A percentile compares a stretch with the other conserved stretches of the same genome.
These are phyloP conservation scores for Apiospora aurea DNA, from an alignment of 2,329 filamentous ascomycete species.

Conservation along the genomic window DNA sequence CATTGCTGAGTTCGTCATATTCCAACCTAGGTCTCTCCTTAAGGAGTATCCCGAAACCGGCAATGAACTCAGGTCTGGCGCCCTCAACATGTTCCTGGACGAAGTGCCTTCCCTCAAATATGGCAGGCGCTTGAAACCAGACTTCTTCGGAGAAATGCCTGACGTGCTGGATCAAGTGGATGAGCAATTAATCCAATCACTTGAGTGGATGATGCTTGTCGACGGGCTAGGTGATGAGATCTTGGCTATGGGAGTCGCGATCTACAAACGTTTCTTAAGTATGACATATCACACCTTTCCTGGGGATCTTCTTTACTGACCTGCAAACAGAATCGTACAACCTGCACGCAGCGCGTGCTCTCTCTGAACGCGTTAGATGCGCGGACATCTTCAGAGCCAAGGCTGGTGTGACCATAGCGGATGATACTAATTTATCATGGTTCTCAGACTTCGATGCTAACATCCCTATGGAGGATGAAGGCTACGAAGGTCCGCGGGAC, in stretches of 20 bases:
- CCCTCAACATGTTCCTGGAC: conserved; percentile 60
- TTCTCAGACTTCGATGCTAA: conserved; percentile 39
- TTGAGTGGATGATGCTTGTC: conserved; percentile 86
- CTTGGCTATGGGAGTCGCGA: conserved; percentile 70
- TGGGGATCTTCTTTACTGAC: background rate
- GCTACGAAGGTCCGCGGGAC: conserved; percentile 47
- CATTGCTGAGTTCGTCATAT: conserved; percentile 73
- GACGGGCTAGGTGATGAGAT: conserved; percentile 75
- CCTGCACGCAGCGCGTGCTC: conserved; percentile 60
- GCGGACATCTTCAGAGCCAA: conserved; percentile 53
- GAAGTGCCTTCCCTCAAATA: conserved; percentile 60
- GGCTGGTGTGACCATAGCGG: conserved; percentile 43
- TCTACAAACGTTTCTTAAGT: conserved; percentile 88
- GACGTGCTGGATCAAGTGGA: conserved; percentile 66
- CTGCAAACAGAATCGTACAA: conserved; percentile 53
- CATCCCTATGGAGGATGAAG: conserved; percentile 38
- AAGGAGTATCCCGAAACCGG: conserved; percentile 51
- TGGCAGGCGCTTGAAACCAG: conserved; percentile 70
- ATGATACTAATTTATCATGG: conserved; percentile 39
- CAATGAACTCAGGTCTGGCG: conserved; percentile 49
- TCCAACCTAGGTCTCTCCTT: conserved; percentile 65
- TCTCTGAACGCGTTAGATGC: conserved; percentile 60
- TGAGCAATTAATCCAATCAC: conserved; percentile 74
- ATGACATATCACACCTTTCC: conserved; percentile 52
- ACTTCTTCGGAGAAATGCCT: conserved; percentile 73